A percentile compares a stretch with the other conserved stretches of the same genome.
These are phyloP conservation scores for Trypanosoma avium DNA, from an alignment of 208 protist species.

Conservation along the genomic window DNA sequence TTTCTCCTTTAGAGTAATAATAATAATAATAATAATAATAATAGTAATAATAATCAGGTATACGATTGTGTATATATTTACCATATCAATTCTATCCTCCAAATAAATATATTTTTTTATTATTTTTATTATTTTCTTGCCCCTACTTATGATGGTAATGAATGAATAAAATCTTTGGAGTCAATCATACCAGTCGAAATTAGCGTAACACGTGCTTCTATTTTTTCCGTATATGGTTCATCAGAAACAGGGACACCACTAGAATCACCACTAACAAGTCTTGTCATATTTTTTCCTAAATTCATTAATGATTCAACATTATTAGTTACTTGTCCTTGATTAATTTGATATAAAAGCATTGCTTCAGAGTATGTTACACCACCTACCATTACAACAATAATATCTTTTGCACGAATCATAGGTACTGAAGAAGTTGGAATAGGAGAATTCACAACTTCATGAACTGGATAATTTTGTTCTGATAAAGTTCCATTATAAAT, in stretches of 20 bases:
- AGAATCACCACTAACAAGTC: slow-evolving; percentile 34
- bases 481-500: slow-evolving; percentile 80
- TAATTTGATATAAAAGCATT: slow-evolving; percentile 74
- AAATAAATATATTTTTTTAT: too few relatives aligned
- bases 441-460: slow-evolving; percentile 59
- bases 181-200: slow-evolving; percentile 81
- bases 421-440: slow-evolving; percentile 50
- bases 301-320: slow-evolving; percentile 81
- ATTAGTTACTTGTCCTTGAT: slow-evolving; percentile 76
- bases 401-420: slow-evolving; percentile 73
- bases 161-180: slow-evolving; percentile 75
- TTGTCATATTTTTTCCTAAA: slow-evolving; percentile 63
- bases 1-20: too few relatives aligned
- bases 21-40: too few relatives aligned
- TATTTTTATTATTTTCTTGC: not conserved
- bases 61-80: too few relatives aligned
- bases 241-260: slow-evolving; percentile 28
- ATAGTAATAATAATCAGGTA: not conserved
- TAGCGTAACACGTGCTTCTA: slow-evolving; percentile 73
- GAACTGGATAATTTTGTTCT: slow-evolving; percentile 62
- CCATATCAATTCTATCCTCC: too few relatives aligned
- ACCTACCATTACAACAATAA: slow-evolving; percentile 80
- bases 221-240: slow-evolving; percentile 80
- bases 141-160: slow-evolving; percentile 30
- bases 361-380: slow-evolving; percentile 84